Evolutionary conservation across 140 eudicot genomes (phyloP).

Genomic region (Bidens hawaiensis): DNA sequence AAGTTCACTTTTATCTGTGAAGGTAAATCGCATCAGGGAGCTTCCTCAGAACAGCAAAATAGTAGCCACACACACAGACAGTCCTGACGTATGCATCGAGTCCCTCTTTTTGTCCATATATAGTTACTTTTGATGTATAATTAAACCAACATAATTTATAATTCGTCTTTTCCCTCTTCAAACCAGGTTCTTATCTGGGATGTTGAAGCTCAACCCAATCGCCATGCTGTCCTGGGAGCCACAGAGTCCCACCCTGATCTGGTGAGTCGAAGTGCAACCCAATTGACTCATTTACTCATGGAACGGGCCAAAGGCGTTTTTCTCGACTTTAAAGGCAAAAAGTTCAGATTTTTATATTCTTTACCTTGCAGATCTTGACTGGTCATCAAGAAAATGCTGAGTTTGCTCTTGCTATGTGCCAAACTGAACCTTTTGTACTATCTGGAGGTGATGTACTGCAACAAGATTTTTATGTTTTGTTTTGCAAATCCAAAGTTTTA

Average conservation of each 20-base stretch:
- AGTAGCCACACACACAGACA: constrained; percentile 97
- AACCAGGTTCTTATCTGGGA: constrained; percentile 94
- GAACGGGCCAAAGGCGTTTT: background rate
- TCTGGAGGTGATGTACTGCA: constrained; percentile 65
- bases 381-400: constrained; percentile 87
- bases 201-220: constrained; percentile 87
- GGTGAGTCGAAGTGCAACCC: constrained; percentile 35
- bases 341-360: constrained; percentile 6
- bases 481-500: background rate
- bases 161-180: background rate
- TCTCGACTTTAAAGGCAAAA: constrained; percentile 2
- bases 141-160: background rate
- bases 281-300: background rate
- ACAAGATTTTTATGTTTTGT: background rate
- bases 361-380: constrained; percentile 59
- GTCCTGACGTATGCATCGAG: constrained; percentile 74
- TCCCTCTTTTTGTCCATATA: background rate
- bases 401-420: constrained; percentile 90
- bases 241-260: constrained; percentile 79
- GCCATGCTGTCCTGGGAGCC: constrained; percentile 71
- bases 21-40: constrained; percentile 97
- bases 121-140: background rate
- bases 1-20: constrained; percentile 12
- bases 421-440: constrained; percentile 85
- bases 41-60: constrained; percentile 94